Evolutionary conservation across 1,139 yeast genomes (phyloP).

Genomic region (Suhomyces coccinellae): DNA sequence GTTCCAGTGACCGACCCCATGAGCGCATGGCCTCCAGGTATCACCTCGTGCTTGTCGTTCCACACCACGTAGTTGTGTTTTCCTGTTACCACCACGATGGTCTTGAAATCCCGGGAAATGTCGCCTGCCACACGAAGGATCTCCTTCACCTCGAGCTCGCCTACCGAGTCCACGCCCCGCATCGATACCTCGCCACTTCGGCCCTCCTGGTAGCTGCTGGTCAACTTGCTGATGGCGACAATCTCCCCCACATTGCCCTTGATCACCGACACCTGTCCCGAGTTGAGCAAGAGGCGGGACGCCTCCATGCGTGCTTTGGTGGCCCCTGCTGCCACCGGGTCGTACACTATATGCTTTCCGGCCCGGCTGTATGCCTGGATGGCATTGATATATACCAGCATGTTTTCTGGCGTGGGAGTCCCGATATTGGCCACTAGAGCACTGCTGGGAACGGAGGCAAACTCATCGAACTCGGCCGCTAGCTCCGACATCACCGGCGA

Average conservation of each 20-base stretch:
- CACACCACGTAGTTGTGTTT: conserved; percentile 31
- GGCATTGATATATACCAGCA: conserved; percentile 53
- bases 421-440: conserved; percentile 77
- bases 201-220: conserved; percentile 34
- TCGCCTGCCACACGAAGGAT: conserved; percentile 43
- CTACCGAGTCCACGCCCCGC: conserved; percentile 75
- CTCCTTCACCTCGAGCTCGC: conserved; percentile 30
- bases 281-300: conserved; percentile 50
- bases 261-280: conserved; percentile 67
- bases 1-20: conserved; percentile 85
- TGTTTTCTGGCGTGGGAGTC: conserved; percentile 52
- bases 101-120: conserved; percentile 55
- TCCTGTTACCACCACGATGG: conserved; percentile 74
- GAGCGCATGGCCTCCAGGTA: conserved; percentile 62
- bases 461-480: conserved; percentile 63
- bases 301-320: conserved; percentile 55
- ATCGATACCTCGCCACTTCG: conserved; percentile 41
- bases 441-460: conserved; percentile 54
- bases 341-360: conserved; percentile 70
- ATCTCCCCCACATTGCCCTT: conserved; percentile 93
- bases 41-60: conserved; percentile 16
- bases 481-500: conserved; percentile 93
- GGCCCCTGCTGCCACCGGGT: conserved; percentile 94
- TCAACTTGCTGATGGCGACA: conserved; percentile 39
- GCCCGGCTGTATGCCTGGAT: conserved; percentile 56